phyloP scores from a whole-genome alignment of 2,329 filamentous ascomycete genomes.

The Penicillium sp. region DNA sequence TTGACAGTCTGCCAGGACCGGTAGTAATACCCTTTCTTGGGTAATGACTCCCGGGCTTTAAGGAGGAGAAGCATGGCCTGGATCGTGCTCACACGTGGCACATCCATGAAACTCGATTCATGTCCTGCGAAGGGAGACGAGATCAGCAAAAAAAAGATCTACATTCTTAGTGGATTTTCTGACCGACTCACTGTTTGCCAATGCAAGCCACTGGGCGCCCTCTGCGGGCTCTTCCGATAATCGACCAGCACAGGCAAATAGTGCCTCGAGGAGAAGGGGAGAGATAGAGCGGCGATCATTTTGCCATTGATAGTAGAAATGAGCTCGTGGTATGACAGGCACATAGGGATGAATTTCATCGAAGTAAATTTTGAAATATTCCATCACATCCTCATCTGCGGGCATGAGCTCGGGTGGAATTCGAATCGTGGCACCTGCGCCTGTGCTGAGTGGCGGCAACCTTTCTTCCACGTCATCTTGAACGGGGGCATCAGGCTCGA shows the following conservation, averaged over 20 bases:
- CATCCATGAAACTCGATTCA: conserved; percentile 89
- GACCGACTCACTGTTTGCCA: conserved; percentile 70
- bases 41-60: conserved; percentile 88
- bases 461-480: conserved; percentile 70
- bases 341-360: conserved; percentile 88
- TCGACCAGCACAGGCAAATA: conserved; percentile 85
- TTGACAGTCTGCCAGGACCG: conserved; percentile 96
- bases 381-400: conserved; percentile 73
- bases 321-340: conserved; percentile 78
- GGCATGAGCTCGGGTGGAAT: conserved; percentile 95
- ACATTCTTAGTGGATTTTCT: conserved; percentile 4
- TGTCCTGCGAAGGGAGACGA: conserved; percentile 61
- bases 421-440: conserved; percentile 74
- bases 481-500: conserved; percentile 55
- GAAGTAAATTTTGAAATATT: conserved; percentile 91
- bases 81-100: conserved; percentile 84
- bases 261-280: conserved; percentile 81
- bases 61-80: conserved; percentile 84
- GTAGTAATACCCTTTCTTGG: conserved; percentile 93
- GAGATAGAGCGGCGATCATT: conserved; percentile 81
- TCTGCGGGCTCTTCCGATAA: conserved; percentile 80
- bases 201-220: conserved; percentile 87
- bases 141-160: conserved; percentile 16
- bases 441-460: conserved; percentile 66
- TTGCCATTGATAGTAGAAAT: conserved; percentile 89